Conservation (phyloP, 1,284 basidiomycete species). For the Cutaneotrichosporon cutaneum region DNA sequence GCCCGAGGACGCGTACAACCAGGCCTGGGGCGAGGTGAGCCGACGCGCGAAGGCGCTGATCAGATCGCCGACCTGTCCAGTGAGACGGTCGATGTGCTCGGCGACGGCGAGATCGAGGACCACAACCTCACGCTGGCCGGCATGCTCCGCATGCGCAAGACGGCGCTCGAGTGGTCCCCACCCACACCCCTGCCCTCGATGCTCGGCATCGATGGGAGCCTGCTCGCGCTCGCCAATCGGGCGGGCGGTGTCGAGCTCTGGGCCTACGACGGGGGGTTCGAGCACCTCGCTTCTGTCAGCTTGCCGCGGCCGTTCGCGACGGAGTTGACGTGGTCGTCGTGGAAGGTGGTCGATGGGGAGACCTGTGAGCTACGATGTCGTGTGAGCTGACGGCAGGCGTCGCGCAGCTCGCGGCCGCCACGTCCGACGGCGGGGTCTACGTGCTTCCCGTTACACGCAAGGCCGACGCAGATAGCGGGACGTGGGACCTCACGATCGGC, state of each 20-base stretch:
- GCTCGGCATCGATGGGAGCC: slow-evolving; percentile 35
- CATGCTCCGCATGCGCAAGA: slow-evolving; percentile 33
- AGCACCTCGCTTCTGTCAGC: neutral
- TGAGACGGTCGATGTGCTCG: slow-evolving; percentile 22
- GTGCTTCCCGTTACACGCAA: slow-evolving; percentile 22
- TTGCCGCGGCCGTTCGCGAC: slow-evolving; percentile 16
- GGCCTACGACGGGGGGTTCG: slow-evolving; percentile 28
- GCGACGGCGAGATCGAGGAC: slow-evolving; percentile 6
- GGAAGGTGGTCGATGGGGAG: slow-evolving; percentile 23
- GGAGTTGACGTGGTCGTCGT: slow-evolving; percentile 33
- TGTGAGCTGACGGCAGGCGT: slow-evolving; percentile 24
- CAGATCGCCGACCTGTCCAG: slow-evolving; percentile 42
- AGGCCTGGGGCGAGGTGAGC: slow-evolving; percentile 39
- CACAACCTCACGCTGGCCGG: slow-evolving; percentile 17
- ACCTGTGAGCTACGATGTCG: slow-evolving; percentile 25
- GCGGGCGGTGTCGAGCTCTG: slow-evolving; percentile 38
- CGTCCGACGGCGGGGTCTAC: slow-evolving; percentile 32
- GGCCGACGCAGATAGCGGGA: slow-evolving; percentile 5
- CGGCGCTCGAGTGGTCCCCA: slow-evolving; percentile 38
- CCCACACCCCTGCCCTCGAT: slow-evolving; percentile 20
- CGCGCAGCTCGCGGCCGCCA: slow-evolving; percentile 29
- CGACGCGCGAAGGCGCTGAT: slow-evolving; percentile 1
- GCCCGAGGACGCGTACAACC: slow-evolving; percentile 33
- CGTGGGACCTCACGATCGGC: slow-evolving; percentile 21
- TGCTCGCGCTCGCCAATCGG: slow-evolving; percentile 41